A percentile compares a stretch with the other conserved stretches of the same genome.
Conservation (phyloP, 768 basidiomycete genomes). For the Trametes punicea region DNA sequence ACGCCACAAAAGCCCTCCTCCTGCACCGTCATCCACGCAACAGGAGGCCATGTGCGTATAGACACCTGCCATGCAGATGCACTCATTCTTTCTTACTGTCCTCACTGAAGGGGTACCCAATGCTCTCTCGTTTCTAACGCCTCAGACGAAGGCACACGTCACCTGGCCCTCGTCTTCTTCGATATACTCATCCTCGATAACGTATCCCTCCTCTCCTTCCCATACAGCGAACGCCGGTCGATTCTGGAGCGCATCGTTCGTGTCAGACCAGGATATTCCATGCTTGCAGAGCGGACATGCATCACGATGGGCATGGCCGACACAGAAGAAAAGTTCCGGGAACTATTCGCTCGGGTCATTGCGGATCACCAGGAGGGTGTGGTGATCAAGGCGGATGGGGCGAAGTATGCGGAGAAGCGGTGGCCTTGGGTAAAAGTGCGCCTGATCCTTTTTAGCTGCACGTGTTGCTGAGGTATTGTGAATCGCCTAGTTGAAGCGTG, state of each 20-base stretch:
- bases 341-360: slow-evolving; percentile 49
- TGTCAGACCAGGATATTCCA: slow-evolving; percentile 54
- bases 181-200: slow-evolving; percentile 74
- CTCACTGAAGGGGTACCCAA: slow-evolving; percentile 28
- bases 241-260: slow-evolving; percentile 57
- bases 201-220: slow-evolving; percentile 47
- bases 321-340: slow-evolving; percentile 31
- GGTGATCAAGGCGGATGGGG: slow-evolving; percentile 72
- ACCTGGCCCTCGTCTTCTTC: slow-evolving; percentile 83
- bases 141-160: slow-evolving; percentile 40
- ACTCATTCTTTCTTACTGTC: neutral
- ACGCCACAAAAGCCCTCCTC: slow-evolving; percentile 30
- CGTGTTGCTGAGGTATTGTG: neutral
- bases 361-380: slow-evolving; percentile 63
- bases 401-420: slow-evolving; percentile 59
- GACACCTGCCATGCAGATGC: neutral
- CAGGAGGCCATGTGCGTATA: slow-evolving; percentile 2
- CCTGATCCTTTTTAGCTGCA: neutral
- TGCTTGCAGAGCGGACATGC: slow-evolving; percentile 56
- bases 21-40: slow-evolving; percentile 3
- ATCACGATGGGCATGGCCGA: slow-evolving; percentile 29
- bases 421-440: slow-evolving; percentile 80
- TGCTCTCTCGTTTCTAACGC: slow-evolving; percentile 41
- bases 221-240: slow-evolving; percentile 59
- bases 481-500: slow-evolving; percentile 58